Conservation (phyloP, 2,329 filamentous ascomycete genomes). For the Ceratocystiopsis brevicomis region DNA sequence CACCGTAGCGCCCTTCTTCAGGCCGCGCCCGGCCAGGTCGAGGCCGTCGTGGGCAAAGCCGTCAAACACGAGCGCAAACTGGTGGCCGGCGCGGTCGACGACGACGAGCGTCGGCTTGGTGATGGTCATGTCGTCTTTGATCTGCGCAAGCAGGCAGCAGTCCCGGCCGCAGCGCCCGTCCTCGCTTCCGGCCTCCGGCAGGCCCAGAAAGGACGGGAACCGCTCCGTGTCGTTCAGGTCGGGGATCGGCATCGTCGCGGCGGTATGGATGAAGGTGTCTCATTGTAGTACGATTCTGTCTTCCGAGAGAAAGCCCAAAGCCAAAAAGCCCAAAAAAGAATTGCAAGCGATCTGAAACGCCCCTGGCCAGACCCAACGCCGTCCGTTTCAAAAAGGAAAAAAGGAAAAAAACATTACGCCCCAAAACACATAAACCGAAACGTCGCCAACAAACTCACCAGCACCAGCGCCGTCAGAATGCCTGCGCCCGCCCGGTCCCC, state of each 20-base stretch:
- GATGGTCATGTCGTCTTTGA: slow-evolving; percentile 29
- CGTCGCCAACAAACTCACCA: slow-evolving; percentile 18
- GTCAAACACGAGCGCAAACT: slow-evolving; percentile 29
- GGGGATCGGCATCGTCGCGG: slow-evolving; percentile 9
- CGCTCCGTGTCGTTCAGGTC: slow-evolving; percentile 15
- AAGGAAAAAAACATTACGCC: neutral
- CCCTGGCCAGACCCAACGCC: too few species aligned
- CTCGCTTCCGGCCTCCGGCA: slow-evolving; percentile 11
- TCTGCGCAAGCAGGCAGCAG: slow-evolving; percentile 24
- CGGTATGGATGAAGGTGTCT: neutral
- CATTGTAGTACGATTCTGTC: neutral
- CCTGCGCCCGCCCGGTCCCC: slow-evolving; percentile 51
- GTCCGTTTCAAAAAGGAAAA: neutral
- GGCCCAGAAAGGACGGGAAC: slow-evolving; percentile 18
- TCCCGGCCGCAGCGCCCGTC: slow-evolving; percentile 1
- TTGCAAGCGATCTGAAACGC: neutral
- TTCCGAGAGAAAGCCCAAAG: too few species aligned
- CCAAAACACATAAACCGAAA: slow-evolving; percentile 18
- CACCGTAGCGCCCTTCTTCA: slow-evolving; percentile 21
- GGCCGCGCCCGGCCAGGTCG: slow-evolving; percentile 14
- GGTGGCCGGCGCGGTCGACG: slow-evolving; percentile 19
- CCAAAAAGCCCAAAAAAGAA: neutral
- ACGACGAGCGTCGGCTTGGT: slow-evolving; percentile 29
- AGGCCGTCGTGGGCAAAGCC: slow-evolving; percentile 18
- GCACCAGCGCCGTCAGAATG: slow-evolving; percentile 39